A percentile compares a stretch with the other conserved stretches of the same genome.
Conservation (phyloP, 352 stramenopile species). For the Peronosclerospora sorghi region DNA sequence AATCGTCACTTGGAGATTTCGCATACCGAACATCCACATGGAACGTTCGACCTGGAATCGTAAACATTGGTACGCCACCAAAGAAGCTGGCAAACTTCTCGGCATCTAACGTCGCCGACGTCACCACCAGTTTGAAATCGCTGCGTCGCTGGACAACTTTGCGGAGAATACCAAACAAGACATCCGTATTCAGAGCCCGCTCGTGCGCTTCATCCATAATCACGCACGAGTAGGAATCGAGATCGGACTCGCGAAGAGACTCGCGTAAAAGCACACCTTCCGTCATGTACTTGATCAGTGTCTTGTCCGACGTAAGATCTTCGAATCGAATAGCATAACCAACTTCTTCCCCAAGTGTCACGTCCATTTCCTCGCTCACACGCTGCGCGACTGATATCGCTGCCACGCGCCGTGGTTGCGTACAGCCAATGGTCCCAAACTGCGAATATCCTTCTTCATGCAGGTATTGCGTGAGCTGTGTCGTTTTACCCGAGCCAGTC, state of each 20-base stretch:
- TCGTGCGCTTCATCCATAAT: conserved; percentile 95
- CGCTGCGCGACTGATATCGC: conserved; percentile 98
- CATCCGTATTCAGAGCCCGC: conserved; percentile 89
- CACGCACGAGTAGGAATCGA: conserved; percentile 83
- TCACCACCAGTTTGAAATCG: conserved; percentile 89
- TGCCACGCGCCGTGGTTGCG: conserved; percentile 96
- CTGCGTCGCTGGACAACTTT: conserved; percentile 83
- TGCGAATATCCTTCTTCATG: conserved; percentile 85
- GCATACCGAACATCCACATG: conserved; percentile 81
- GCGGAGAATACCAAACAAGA: conserved; percentile 89
- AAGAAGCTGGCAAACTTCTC: conserved; percentile 97
- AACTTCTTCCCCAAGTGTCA: conserved; percentile 86
- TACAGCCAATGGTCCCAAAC: conserved; percentile 92
- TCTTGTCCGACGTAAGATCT: conserved; percentile 90
- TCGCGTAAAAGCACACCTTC: conserved; percentile 89
- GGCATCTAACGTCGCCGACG: conserved; percentile 95
- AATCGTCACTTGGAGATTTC: conserved; percentile 94
- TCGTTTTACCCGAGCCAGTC: conserved; percentile 96
- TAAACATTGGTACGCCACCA: conserved; percentile 94
- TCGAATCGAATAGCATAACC: conserved; percentile 92
- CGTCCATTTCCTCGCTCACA: conserved; percentile 96
- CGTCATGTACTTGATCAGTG: conserved; percentile 96
- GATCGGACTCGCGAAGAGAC: conserved; percentile 80
- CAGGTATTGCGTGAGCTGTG: conserved; percentile 94
- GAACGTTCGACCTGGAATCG: conserved; percentile 88